Evolutionary conservation across 345 rosid genomes (phyloP), one percentile per base, ranked within the genome.

Genomic region (Gossypium australe): DNA sequence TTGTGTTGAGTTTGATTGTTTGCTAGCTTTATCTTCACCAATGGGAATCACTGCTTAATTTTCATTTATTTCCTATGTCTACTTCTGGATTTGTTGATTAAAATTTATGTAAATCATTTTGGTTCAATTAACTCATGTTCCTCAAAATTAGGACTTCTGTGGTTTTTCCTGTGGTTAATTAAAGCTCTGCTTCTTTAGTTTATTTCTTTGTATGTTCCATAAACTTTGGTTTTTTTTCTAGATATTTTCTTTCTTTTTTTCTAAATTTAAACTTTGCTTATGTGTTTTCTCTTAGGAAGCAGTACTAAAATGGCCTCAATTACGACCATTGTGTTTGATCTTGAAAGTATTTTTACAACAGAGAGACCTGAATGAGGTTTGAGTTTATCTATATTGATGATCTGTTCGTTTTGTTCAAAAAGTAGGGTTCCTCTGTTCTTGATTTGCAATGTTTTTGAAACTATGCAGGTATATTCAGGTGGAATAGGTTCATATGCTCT

Each of bases 401-500:
- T 58, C 14, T 67, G 53, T 75, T 7, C 11, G 27, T 34, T 71
- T 73, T 16, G 18, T 45, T 34, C 13, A 45, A 24, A 14, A 69
- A 72, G 18, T 59, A 41, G 24, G 58, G 55, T 73, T 67, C 7
- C 2, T 10, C 44, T 71, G 69, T 75, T 2, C 47, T 66, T 80
- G 77, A 78, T 79, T 82, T 13, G 73, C 25, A 60, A n/a, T 53
- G 78, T 59, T 73, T 72, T 75, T 76, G 48, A 70, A 64, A 57
- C 43, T 69, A 62, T 84, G 84, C 82, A 94, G 98, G 98, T 92
- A 11, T 91, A 91, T 80, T 86, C 95, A 58, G 98, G 98, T 47
- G 98, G 98, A 70, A 80, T 94, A 76, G 89, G 98, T 74, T 94
- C 98, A 68, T 94, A 94, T 85, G 98, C 98, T 14, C 89, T 94